Evolutionary conservation across 257 asterid genomes (phyloP).

Genomic region (Solanum bulbocastanum): DNA sequence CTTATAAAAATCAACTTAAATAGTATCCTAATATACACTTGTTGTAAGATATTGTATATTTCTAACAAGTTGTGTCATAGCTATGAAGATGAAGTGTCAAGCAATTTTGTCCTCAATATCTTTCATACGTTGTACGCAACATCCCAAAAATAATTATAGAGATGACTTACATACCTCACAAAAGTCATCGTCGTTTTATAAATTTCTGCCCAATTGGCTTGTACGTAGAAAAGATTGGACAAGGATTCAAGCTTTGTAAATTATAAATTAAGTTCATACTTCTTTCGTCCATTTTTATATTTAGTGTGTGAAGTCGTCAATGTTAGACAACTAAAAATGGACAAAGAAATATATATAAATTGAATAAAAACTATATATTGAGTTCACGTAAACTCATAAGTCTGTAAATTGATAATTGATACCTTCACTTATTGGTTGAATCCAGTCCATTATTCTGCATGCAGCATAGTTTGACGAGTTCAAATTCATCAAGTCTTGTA

Average conservation of each 20-base stretch:
- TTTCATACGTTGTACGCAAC: neutral
- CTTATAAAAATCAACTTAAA: neutral
- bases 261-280: no score
- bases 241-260: no score
- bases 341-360: no score
- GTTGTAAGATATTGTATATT: neutral
- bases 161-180: neutral
- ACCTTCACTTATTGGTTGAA: no score
- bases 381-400: no score
- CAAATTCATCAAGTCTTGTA: neutral
- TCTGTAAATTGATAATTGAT: no score
- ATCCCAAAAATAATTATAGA: neutral
- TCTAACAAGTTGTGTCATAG: neutral
- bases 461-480: neutral
- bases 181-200: neutral
- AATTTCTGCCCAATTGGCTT: neutral
- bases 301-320: neutral
- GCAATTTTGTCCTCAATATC: neutral
- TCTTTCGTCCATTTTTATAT: no score
- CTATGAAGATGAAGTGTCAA: neutral
- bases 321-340: rapidly evolving
- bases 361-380: no score
- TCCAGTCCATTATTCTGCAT: neutral
- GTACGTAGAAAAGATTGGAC: neutral
- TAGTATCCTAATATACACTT: neutral